phyloP scores from a whole-genome alignment of 2,329 filamentous ascomycete genomes.

The Corynespora cassiicola region DNA sequence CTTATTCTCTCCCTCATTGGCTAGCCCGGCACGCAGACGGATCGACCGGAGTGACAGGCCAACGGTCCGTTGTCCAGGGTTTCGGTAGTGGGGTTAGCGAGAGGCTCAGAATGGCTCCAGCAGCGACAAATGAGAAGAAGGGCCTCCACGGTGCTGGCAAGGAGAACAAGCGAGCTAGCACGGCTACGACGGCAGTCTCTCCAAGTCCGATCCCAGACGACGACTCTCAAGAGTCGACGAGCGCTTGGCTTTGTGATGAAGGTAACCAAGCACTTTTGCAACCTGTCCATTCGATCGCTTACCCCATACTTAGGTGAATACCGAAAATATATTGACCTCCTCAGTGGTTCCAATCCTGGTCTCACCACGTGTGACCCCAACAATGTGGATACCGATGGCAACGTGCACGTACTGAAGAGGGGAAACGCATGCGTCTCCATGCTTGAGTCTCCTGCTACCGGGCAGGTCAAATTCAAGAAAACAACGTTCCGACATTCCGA shows the following conservation, averaged over 20 bases:
- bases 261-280: conserved; percentile 17
- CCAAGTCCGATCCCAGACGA: conserved; percentile 4
- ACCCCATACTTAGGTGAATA: conserved; percentile 28
- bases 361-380: conserved; percentile 37
- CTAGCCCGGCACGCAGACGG: no score
- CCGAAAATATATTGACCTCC: conserved; percentile 32
- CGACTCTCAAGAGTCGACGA: conserved; percentile 1
- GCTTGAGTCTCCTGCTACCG: conserved; percentile 23
- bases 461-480: conserved; percentile 19
- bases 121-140: no score
- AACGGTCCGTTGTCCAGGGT: no score
- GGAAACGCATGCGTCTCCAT: conserved; percentile 33
- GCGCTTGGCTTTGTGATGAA: conserved; percentile 36
- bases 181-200: no score
- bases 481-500: conserved; percentile 18
- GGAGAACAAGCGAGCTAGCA: no score
- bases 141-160: no score
- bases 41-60: no score
- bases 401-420: no score
- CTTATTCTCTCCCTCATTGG: no score
- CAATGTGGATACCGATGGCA: conserved; percentile 24
- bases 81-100: no score
- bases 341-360: conserved; percentile 36
- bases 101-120: no score
- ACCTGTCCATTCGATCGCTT: background rate